Evolutionary conservation across 106 monocot genomes (phyloP).

Genomic region (Agapanthus africanus): DNA sequence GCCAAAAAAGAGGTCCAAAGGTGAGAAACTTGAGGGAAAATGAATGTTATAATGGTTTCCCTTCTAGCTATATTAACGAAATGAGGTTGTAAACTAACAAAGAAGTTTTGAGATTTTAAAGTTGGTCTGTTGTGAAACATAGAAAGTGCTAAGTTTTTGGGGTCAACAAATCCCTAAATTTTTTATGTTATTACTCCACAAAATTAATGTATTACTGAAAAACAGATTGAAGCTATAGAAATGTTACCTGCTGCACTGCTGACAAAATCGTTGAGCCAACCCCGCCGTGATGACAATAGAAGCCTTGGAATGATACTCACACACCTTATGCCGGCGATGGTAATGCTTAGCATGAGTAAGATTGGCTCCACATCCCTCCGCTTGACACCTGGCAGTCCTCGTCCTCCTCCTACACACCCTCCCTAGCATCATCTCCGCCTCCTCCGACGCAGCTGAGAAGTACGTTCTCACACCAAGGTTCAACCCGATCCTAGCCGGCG

Average conservation of each 20-base stretch:
- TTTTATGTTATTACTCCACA: no score
- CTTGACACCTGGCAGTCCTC: slow-evolving; percentile 54
- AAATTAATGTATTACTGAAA: no score
- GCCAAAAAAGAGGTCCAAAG: no score
- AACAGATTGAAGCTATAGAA: no score
- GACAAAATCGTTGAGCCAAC: slow-evolving; percentile 78
- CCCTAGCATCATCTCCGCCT: slow-evolving; percentile 19
- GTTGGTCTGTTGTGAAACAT: no score
- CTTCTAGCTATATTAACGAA: no score
- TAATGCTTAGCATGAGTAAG: slow-evolving; percentile 71
- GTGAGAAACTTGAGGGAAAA: no score
- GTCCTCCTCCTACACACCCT: slow-evolving; percentile 25
- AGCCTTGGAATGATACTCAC: slow-evolving; percentile 77
- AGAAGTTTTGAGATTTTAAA: no score
- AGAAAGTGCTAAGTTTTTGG: no score
- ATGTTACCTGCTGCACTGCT: slow-evolving; percentile 87
- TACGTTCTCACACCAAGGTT: slow-evolving; percentile 34
- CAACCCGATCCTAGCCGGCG: slow-evolving; percentile 26
- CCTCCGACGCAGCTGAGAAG: slow-evolving; percentile 28
- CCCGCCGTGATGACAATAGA: slow-evolving; percentile 65
- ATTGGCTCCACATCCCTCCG: slow-evolving; percentile 60
- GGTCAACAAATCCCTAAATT: no score
- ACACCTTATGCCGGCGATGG: slow-evolving; percentile 82
- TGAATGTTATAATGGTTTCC: no score
- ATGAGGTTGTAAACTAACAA: no score